Base-by-base conservation (phyloP, 2,329 filamentous ascomycete genomes). In the Stagonosporopsis tanaceti region DNA sequence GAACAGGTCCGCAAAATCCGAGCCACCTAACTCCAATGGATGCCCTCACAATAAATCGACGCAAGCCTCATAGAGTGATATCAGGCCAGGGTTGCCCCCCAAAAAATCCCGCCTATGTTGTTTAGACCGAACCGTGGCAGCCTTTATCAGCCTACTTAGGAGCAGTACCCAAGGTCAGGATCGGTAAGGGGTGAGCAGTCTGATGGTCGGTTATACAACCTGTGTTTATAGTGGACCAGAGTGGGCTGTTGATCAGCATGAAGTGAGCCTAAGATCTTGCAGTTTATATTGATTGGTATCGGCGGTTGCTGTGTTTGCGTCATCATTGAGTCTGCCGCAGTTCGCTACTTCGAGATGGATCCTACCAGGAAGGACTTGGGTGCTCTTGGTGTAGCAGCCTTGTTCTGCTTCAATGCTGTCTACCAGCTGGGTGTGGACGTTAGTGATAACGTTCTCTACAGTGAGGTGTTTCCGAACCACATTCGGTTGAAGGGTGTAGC, bases 381-480 rank as follows among this genome's bases (percentile, higher is more conserved):
- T 9, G 39, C 39, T 2, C 20, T 51, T 14, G 47, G 35, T 14
- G 39, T 51, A 7, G 39, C 47, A 35, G 65, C 65, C 5, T 27
- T 37, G 12, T 67, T 69, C 48, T 68, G 65, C 40, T 67, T 69
- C 59, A 50, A 65, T 22, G 59, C 60, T 3, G 56, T 67, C n/a
- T 68, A 69, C 40, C 59, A 58, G 20, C 52, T 68, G 45, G 59
- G 65, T 22, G 57, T 70, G 27, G 68, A 70, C 39, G 66, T 66
- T 28, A 64, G 59, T 11, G 64, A 66, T 3, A 61, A 65, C 20
- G 60, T 64, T 12, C 68, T 65, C 52, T 65, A 62, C 35, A 53
- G 48, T 14, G 66, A 68, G 39, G 50, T 67, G 47, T 61, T 62
- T 48, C 56, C 60, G 4, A 69, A 66, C 41, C 65, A 67, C 41